A percentile compares a stretch with the other conserved stretches of the same genome.
Evolutionary conservation across 1,139 yeast species (phyloP).

Genomic region (Blastobotrys indianensis): DNA sequence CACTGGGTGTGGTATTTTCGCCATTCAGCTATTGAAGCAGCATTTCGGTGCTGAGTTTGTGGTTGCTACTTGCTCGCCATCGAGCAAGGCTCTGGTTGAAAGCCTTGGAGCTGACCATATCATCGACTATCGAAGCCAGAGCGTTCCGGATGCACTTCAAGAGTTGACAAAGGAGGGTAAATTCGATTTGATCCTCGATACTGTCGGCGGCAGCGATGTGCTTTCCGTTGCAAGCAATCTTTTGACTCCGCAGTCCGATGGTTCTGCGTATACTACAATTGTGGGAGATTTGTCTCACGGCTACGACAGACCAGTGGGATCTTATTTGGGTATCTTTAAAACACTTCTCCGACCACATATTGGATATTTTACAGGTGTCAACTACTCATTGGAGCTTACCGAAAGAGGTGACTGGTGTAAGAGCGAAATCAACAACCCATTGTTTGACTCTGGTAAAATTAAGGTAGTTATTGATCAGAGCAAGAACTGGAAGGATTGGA

Average conservation of each 20-base stretch:
- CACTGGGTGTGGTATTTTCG: constrained; percentile 59
- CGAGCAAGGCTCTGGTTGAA: constrained; percentile 39
- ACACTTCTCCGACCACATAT: constrained; percentile 29
- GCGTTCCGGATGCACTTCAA: constrained; percentile 31
- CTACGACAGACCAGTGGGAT: constrained; percentile 18
- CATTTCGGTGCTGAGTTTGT: constrained; percentile 41
- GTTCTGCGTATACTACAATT: constrained; percentile 44
- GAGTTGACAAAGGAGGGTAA: constrained; percentile 32
- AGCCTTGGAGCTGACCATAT: constrained; percentile 47
- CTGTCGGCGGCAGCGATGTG: constrained; percentile 43
- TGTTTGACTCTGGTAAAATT: constrained; percentile 41
- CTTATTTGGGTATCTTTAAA: constrained; percentile 24
- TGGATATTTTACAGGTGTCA: constrained; percentile 30
- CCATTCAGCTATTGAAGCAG: constrained; percentile 51
- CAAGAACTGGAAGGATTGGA: constrained; percentile 43
- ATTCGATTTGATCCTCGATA: constrained; percentile 43
- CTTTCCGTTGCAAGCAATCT: constrained; percentile 29
- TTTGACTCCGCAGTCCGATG: constrained; percentile 24
- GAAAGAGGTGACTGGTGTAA: constrained; percentile 25
- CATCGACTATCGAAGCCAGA: constrained; percentile 44
- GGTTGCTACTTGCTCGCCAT: constrained; percentile 42
- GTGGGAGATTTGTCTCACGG: constrained; percentile 43
- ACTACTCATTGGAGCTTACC: constrained; percentile 26
- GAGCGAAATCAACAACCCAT: constrained; percentile 28
- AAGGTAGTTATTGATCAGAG: constrained; percentile 49